These are phyloP conservation scores for Hirschioporus abietinus DNA, from an alignment of 768 basidiomycete genomes.

Conservation along the genomic window DNA sequence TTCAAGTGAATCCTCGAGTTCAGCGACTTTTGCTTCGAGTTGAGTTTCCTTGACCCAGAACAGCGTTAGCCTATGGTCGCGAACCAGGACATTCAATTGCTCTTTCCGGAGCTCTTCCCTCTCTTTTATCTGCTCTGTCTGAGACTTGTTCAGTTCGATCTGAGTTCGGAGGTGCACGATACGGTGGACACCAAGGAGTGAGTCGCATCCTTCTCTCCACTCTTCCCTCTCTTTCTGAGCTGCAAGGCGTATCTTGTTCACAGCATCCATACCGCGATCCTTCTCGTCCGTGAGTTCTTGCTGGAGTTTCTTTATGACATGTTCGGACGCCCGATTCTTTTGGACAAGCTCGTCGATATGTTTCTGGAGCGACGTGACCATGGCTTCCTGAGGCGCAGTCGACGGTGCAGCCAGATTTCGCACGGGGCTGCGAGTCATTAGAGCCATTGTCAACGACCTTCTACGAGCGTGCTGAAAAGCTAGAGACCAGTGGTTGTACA, in stretches of 20 bases:
- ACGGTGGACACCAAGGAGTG: constrained; percentile 56
- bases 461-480: background rate
- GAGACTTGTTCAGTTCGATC: constrained; percentile 50
- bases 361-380: constrained; percentile 55
- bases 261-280: constrained; percentile 34
- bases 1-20: constrained; percentile 46
- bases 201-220: constrained; percentile 61
- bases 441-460: background rate
- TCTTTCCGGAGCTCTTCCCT: constrained; percentile 51
- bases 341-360: constrained; percentile 75
- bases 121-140: constrained; percentile 44
- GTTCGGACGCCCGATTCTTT: constrained; percentile 59
- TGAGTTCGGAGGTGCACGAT: constrained; percentile 57
- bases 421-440: constrained; percentile 1
- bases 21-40: constrained; percentile 46
- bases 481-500: background rate
- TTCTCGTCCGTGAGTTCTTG: constrained; percentile 42
- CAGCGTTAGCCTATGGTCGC: constrained; percentile 63
- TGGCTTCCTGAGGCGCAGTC: constrained; percentile 34
- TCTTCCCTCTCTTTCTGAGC: constrained; percentile 49
- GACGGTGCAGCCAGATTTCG: constrained; percentile 9
- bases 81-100: constrained; percentile 51
- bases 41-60: constrained; percentile 62
- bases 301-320: constrained; percentile 49
- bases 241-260: constrained; percentile 40